These are phyloP conservation scores for Yamadazyma tumulicola DNA, from an alignment of 805 yeast species.

Conservation along the genomic window DNA sequence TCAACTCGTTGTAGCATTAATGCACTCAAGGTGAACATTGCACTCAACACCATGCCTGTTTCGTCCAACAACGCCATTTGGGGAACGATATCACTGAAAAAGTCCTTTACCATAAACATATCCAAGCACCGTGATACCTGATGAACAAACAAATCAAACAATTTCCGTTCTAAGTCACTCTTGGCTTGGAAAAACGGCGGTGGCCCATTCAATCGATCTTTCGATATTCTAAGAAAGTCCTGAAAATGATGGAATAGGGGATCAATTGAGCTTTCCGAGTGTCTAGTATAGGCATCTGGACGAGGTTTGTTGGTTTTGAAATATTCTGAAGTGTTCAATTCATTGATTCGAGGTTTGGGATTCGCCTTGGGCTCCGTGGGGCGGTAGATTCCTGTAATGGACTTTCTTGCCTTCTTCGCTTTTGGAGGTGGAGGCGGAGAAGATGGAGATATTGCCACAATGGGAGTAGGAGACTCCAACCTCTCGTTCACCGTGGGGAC, in stretches of 20 bases:
- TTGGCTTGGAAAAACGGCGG: conserved; percentile 12
- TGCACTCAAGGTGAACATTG: conserved; percentile 37
- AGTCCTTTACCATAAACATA: conserved; percentile 26
- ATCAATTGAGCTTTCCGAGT: conserved; percentile 8
- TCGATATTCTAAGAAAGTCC: conserved; percentile 4
- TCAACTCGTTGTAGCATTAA: conserved; percentile 28
- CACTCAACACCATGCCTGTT: conserved; percentile 33
- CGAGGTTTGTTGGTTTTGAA: neutral
- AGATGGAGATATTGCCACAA: too few species aligned
- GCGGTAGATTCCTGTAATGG: conserved; percentile 18
- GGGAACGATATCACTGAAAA: conserved; percentile 29
- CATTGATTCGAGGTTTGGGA: conserved; percentile 35
- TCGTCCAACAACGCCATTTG: conserved; percentile 37
- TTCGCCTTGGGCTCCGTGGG: conserved; percentile 37
- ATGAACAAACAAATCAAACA: conserved; percentile 33
- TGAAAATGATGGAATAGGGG: conserved; percentile 6
- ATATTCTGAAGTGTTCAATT: conserved; percentile 17
- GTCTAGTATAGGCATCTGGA: conserved; percentile 1
- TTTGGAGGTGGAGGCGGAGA: neutral
- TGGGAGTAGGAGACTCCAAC: too few species aligned
- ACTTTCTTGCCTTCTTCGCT: neutral
- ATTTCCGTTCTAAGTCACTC: conserved; percentile 24
- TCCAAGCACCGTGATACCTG: conserved; percentile 28
- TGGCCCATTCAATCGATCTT: neutral
- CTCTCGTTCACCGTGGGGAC: too few species aligned